phyloP scores from a whole-genome alignment of 2,329 filamentous ascomycete species.

The Ophiocordyceps robertsii region DNA sequence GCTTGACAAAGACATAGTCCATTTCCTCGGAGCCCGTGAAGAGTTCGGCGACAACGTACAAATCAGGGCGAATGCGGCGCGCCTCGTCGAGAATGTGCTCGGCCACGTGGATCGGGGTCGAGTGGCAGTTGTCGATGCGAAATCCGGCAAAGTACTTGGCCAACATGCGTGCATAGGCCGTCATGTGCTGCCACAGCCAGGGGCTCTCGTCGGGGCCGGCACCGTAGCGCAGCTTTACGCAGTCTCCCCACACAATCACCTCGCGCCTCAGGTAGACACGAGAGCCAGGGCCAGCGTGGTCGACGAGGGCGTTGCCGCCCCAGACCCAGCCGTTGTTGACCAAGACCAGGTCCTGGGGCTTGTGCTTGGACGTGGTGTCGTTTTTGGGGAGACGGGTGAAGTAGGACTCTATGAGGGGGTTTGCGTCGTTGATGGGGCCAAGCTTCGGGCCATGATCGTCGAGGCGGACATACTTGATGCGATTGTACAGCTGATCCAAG shows the following conservation, averaged over 20 bases:
- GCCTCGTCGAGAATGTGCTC: slow-evolving; percentile 92
- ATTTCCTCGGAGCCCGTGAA: slow-evolving; percentile 93
- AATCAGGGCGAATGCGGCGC: slow-evolving; percentile 70
- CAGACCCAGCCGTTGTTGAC: slow-evolving; percentile 99
- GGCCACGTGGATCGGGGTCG: slow-evolving; percentile 85
- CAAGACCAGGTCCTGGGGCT: slow-evolving; percentile 62
- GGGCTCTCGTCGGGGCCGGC: slow-evolving; percentile 69
- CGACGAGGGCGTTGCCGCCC: slow-evolving; percentile 86
- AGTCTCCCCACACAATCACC: slow-evolving; percentile 97
- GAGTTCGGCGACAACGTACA: slow-evolving; percentile 88
- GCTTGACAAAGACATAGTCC: slow-evolving; percentile 91
- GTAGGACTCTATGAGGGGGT: slow-evolving; percentile 82
- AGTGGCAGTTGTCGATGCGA: slow-evolving; percentile 96
- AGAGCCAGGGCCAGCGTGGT: slow-evolving; percentile 83
- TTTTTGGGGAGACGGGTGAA: slow-evolving; percentile 83
- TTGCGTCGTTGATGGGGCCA: slow-evolving; percentile 62
- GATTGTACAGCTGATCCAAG: slow-evolving; percentile 82
- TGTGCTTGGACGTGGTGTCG: slow-evolving; percentile 62
- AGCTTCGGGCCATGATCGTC: slow-evolving; percentile 82
- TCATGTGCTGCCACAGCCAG: slow-evolving; percentile 93
- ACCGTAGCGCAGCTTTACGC: slow-evolving; percentile 92
- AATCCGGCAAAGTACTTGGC: slow-evolving; percentile 93
- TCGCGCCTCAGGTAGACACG: slow-evolving; percentile 90
- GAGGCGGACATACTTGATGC: slow-evolving; percentile 88
- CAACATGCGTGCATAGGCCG: slow-evolving; percentile 78